Conservation (phyloP, 768 basidiomycete genomes). For the Mycena epipterygia region DNA sequence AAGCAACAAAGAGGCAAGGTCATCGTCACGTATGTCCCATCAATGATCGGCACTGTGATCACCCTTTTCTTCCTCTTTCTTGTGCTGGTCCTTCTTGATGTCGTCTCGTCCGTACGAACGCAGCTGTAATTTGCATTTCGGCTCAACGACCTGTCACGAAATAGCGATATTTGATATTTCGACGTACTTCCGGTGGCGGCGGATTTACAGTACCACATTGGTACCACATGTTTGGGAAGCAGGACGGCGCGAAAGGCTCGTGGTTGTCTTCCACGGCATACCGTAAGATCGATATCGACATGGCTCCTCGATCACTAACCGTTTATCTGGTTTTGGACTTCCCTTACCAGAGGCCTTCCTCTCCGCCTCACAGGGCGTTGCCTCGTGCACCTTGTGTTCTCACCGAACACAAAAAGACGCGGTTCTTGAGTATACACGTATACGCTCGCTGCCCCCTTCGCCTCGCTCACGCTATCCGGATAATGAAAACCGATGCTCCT, state of each 20-base stretch:
- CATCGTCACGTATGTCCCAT: background rate
- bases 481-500: background rate
- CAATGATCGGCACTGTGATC: slow-evolving; percentile 1
- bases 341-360: background rate
- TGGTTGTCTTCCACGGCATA: background rate
- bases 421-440: slow-evolving; percentile 1
- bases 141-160: slow-evolving; percentile 1
- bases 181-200: background rate
- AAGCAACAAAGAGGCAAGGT: no score
- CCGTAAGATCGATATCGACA: slow-evolving; percentile 6
- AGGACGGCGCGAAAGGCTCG: background rate
- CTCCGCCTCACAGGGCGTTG: background rate
- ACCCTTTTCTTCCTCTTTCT: no score
- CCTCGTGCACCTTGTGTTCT: background rate
- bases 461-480: background rate
- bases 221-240: background rate
- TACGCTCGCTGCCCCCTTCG: background rate
- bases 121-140: background rate
- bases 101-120: background rate
- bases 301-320: background rate
- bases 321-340: background rate
- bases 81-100: no score
- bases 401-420: background rate
- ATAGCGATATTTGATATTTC: background rate
- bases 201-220: background rate